Evolutionary conservation across 2,329 filamentous ascomycete genomes (phyloP).

Genomic region (Fusarium sterilihyphosum): DNA sequence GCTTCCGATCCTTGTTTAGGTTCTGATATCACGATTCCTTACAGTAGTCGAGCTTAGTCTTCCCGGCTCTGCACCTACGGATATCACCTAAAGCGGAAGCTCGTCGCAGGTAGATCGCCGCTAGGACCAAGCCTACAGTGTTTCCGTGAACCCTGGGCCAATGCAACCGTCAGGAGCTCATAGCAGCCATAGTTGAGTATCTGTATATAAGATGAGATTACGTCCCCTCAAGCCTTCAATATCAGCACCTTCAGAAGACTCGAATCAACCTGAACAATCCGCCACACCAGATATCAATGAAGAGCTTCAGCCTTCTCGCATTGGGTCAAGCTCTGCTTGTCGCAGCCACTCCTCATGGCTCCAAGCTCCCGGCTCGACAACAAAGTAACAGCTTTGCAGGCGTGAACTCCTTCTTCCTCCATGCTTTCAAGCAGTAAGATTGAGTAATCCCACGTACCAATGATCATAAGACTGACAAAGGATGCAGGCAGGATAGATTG

Average conservation of each 20-base stretch:
- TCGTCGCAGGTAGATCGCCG: neutral
- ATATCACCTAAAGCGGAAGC: neutral
- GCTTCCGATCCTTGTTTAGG: neutral
- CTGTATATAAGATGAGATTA: neutral
- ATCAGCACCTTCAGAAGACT: neutral
- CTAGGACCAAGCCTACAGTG: neutral
- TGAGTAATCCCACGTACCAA: rapidly evolving
- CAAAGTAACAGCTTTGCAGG: neutral
- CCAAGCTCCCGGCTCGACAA: neutral
- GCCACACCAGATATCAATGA: neutral
- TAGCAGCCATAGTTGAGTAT: too few species aligned
- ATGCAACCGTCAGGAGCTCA: neutral
- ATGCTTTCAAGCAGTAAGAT: neutral
- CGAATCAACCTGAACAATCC: rapidly evolving
- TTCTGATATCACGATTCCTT: too few species aligned
- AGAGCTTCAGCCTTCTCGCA: neutral
- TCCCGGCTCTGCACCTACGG: rapidly evolving
- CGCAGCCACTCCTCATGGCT: neutral
- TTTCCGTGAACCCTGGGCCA: too few species aligned
- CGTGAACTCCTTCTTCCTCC: neutral
- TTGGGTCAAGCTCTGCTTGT: neutral
- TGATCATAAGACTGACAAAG: neutral
- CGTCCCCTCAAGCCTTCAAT: rapidly evolving
- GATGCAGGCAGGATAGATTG: neutral
- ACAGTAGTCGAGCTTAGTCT: too few species aligned